Conservation (phyloP, 208 protist genomes). For the Sergeia podlipaevii region DNA sequence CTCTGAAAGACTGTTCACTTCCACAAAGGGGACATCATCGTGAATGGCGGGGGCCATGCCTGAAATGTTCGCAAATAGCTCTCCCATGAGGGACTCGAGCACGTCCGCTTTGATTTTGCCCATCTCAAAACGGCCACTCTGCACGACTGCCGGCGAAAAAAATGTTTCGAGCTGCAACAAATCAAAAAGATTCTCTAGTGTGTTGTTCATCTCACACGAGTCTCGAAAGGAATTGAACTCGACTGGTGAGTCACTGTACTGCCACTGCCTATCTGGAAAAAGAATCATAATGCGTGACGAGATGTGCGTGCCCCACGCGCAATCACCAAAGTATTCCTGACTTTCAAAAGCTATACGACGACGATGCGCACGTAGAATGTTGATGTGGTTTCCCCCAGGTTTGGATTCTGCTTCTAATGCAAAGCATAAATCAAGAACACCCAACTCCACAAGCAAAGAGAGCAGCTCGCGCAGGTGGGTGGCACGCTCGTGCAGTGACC, state of each 20-base stretch:
- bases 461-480: constrained; percentile 34
- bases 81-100: constrained; percentile 72
- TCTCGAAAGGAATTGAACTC: constrained; percentile 67
- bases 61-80: constrained; percentile 55
- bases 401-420: constrained; percentile 15
- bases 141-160: constrained; percentile 12
- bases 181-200: constrained; percentile 77
- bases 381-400: constrained; percentile 3
- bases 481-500: constrained; percentile 49
- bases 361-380: constrained; percentile 21
- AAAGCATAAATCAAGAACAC: constrained; percentile 57
- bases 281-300: constrained; percentile 66
- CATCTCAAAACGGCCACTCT: constrained; percentile 16
- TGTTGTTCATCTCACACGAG: constrained; percentile 82
- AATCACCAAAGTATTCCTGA: constrained; percentile 86
- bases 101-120: constrained; percentile 84
- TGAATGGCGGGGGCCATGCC: constrained; percentile 58
- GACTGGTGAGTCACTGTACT: constrained; percentile 56
- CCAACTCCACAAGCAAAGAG: constrained; percentile 25
- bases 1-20: constrained; percentile 59
- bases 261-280: constrained; percentile 73
- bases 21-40: constrained; percentile 61
- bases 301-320: constrained; percentile 59
- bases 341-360: constrained; percentile 77
- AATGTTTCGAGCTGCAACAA: constrained; percentile 48